phyloP scores from a whole-genome alignment of 2,329 filamentous ascomycete genomes.

The Monilinia fructigena region DNA sequence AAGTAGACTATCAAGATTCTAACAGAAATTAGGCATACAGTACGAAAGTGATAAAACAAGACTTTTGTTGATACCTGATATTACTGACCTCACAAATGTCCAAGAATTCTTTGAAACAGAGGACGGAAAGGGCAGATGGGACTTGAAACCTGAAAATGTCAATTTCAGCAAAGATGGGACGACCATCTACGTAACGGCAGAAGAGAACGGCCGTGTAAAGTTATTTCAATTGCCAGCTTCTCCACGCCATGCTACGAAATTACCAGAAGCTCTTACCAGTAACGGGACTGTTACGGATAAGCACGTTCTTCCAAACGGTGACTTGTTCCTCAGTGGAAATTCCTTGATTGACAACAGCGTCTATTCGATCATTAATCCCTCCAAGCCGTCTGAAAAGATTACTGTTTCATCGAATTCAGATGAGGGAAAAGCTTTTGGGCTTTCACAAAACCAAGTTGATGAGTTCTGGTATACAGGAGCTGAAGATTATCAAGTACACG shows the following conservation, averaged over 20 bases:
- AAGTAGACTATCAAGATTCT: not conserved
- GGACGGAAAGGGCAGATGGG: constrained; percentile 64
- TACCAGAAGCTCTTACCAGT: constrained; percentile 51
- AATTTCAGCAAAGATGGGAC: constrained; percentile 59
- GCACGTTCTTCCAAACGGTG: constrained; percentile 49
- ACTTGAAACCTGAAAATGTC: constrained; percentile 55
- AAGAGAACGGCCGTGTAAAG: constrained; percentile 62
- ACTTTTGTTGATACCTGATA: constrained; percentile 62
- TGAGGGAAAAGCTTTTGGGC: constrained; percentile 64
- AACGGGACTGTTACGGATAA: constrained; percentile 57
- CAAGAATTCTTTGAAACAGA: constrained; percentile 61
- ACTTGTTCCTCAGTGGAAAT: constrained; percentile 64
- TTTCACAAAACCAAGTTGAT: constrained; percentile 60
- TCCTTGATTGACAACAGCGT: constrained; percentile 71
- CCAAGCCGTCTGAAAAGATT: constrained; percentile 45
- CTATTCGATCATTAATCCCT: constrained; percentile 53
- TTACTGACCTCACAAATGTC: constrained; percentile 56
- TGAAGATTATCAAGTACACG: constrained; percentile 59
- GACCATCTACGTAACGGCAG: constrained; percentile 70
- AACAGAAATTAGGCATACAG: constrained; percentile 45
- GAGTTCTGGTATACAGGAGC: constrained; percentile 70
- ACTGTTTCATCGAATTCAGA: constrained; percentile 63
- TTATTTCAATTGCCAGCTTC: constrained; percentile 62
- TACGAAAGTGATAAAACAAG: constrained; percentile 81
- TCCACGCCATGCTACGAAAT: constrained; percentile 48